A percentile compares a stretch with the other conserved stretches of the same genome.
Conservation (phyloP, 139 green algal genomes). For the Mesotaenium endlicherianum region DNA sequence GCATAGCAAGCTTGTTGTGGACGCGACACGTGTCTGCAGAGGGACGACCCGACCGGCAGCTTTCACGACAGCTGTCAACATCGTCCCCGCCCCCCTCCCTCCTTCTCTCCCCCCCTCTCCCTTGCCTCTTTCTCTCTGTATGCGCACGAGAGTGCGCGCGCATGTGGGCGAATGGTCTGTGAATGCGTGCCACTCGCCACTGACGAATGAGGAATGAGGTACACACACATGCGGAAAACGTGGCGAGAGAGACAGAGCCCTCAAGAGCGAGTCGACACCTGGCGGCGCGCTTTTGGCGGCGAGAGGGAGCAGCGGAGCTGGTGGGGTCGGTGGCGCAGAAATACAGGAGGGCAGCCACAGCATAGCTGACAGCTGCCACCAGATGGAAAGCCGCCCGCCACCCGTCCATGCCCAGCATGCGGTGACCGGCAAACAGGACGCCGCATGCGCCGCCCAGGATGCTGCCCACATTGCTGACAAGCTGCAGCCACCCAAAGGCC, state of each 20-base stretch:
- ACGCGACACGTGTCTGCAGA: no score
- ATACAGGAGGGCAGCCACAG: slow-evolving; percentile 40
- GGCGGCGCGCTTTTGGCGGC: no score
- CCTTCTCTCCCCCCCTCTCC: neutral
- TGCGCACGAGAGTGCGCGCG: no score
- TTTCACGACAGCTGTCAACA: slow-evolving; percentile 3
- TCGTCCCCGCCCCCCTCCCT: neutral
- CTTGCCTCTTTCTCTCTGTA: neutral
- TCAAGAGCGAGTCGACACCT: no score
- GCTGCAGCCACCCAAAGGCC: slow-evolving; percentile 44
- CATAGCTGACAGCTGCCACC: slow-evolving; percentile 30
- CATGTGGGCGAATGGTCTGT: no score
- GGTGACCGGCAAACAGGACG: slow-evolving; percentile 20
- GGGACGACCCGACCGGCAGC: no score
- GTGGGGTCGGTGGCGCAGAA: neutral
- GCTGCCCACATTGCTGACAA: slow-evolving; percentile 15
- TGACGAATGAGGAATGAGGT: no score
- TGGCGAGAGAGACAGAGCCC: no score
- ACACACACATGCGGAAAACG: no score
- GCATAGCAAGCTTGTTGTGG: no score
- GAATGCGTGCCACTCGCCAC: no score
- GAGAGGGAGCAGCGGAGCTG: neutral
- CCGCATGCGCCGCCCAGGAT: slow-evolving; percentile 40
- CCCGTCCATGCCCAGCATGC: slow-evolving; percentile 57
- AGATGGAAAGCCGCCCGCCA: slow-evolving; percentile 71